These are phyloP conservation scores for Panaeolus cyanescens DNA, from an alignment of 768 basidiomycete species.

Conservation along the genomic window DNA sequence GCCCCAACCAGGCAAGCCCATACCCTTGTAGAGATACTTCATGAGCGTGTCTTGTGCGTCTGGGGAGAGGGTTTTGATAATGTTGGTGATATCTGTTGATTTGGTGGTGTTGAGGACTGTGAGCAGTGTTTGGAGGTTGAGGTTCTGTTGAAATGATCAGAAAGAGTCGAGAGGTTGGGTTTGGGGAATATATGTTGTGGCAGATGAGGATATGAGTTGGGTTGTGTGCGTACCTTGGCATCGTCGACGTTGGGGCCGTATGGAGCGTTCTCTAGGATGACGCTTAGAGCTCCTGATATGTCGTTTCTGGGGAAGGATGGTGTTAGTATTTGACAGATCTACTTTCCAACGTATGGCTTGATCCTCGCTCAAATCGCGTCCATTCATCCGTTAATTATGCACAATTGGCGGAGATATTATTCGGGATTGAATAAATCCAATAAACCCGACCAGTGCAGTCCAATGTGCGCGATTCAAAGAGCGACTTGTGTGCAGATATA, in stretches of 20 bases:
- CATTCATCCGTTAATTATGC: background rate
- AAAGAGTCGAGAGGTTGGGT: background rate
- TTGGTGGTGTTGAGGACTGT: slow-evolving; percentile 95
- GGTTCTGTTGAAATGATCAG: slow-evolving; percentile 45
- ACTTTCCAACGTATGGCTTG: background rate
- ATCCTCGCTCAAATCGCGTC: background rate
- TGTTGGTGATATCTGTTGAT: slow-evolving; percentile 77
- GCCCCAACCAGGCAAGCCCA: slow-evolving; percentile 70
- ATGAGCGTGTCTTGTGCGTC: slow-evolving; percentile 89
- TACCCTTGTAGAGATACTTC: slow-evolving; percentile 99
- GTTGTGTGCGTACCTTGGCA: slow-evolving; percentile 71
- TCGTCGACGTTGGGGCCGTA: slow-evolving; percentile 87
- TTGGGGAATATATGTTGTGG: background rate
- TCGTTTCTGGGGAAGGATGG: slow-evolving; percentile 63
- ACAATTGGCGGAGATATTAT: too few relatives aligned
- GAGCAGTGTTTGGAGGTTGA: slow-evolving; percentile 79
- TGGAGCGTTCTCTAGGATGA: slow-evolving; percentile 79
- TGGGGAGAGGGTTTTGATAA: slow-evolving; percentile 71
- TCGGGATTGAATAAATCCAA: too few relatives aligned
- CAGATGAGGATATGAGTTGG: background rate
- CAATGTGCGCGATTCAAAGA: background rate
- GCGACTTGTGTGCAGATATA: slow-evolving; percentile 10
- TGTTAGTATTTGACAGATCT: background rate
- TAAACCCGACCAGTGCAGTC: background rate
- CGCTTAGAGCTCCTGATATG: slow-evolving; percentile 67